Evolutionary conservation across 345 rosid species (phyloP), one percentile per base, ranked within the genome.

Genomic region (Physaria fendleri): DNA sequence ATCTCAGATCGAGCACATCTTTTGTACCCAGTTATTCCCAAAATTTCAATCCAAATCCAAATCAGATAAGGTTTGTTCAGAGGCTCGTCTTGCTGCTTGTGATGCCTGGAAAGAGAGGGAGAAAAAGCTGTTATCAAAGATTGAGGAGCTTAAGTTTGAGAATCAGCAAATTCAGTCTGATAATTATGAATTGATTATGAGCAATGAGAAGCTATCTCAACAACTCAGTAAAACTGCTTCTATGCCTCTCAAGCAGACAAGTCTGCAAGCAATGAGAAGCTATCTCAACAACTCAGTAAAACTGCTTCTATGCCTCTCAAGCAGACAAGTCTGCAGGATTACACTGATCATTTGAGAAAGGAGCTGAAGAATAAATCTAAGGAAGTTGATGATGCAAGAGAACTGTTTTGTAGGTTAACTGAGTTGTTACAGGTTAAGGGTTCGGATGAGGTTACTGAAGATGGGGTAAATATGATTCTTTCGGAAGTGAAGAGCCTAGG

Each of bases 1-100:
- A 50, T 82, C 97, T 42, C 99, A 89, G 81, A 87, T 92, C 21
- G 99, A 89, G 67, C 84, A 85, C 59, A 80, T 92, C 9, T 92
- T 86, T 70, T 89, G 97, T 72, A 79, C 79, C 63, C 95, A 92
- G 78, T 75, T 92, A 14, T 92, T 74, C 73, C 93, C 91, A 14
- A 77, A 71, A 24, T 76, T 86, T 64, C 91, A 79, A 64, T 65
- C 81, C 5, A 85, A 66, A 44, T 68, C 79, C 47, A 84, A 70
- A 78, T 64, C 66, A 57, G 83, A 74, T 56, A 80, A 76, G 5
- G 66, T 83, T 41, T 82, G 71, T 50, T 35, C 78, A 2, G 85
- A 82, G 41, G 82, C 82, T 22, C 74, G 70, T 65, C 71, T 76
- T 58, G 81, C 58, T 28, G 83, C 83, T 29, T 89, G 75, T 62